Conservation (phyloP, 2,329 filamentous ascomycete species). For the Penicillium sp. region DNA sequence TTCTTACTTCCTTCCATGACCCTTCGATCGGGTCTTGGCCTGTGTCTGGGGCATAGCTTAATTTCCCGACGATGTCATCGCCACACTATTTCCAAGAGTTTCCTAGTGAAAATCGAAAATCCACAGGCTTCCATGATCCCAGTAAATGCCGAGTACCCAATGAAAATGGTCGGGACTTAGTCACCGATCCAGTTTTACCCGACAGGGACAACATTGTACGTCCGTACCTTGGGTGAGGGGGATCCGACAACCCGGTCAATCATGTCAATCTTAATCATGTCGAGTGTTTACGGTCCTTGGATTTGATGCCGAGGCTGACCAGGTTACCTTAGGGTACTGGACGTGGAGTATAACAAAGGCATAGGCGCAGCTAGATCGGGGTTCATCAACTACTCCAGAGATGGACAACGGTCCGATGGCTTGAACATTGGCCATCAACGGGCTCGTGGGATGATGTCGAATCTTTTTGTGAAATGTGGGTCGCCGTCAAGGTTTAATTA, state of each 20-base stretch:
- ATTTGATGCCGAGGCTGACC: neutral
- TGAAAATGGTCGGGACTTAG: conserved; percentile 2
- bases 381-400: conserved; percentile 13
- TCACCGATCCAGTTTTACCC: conserved; percentile 6
- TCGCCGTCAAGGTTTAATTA: conserved; percentile 36
- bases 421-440: neutral
- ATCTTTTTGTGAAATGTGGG: conserved; percentile 9
- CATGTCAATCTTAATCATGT: conserved; percentile 16
- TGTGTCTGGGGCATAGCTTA: conserved; percentile 12
- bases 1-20: neutral
- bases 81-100: neutral
- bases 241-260: conserved; percentile 6
- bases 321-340: neutral
- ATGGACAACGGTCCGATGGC: conserved; percentile 14
- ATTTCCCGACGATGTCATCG: conserved; percentile 15
- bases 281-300: neutral
- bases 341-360: conserved; percentile 7
- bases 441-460: neutral
- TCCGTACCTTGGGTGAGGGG: conserved; percentile 13
- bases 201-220: neutral
- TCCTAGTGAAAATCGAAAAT: neutral
- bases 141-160: conserved; percentile 4
- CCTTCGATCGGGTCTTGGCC: conserved; percentile 11
- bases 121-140: neutral
- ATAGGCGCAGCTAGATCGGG: neutral